Evolutionary conservation across 108 stramenopile species (phyloP), one percentile per base, ranked within the genome.

Genomic region (Phaeodactylum tricornutum): DNA sequence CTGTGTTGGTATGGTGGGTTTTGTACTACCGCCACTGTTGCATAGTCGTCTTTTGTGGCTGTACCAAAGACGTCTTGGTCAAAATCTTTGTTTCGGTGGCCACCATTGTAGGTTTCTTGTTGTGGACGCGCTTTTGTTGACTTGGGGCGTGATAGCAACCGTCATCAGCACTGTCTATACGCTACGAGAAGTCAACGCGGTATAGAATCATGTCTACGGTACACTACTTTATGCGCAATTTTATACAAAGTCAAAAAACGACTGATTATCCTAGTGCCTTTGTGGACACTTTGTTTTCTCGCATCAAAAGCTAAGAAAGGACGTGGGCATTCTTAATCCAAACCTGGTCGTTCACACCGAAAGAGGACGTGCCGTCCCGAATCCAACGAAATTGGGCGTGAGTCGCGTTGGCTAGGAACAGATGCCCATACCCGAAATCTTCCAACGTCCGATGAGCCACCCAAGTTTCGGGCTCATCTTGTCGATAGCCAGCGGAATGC

Each of bases 351-450:
- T 54, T 24, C 21, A 55, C 30, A n/a, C 46, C 54, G 4, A 31
- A 21, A 2, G 3, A 43, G 16, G 51, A 36, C 5, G 37, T 50
- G 6, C 60, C 74, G 50, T 78, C 75, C 16, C 73, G 69, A 9
- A 86, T 66, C 85, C 79, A 87, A 7, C 39, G 61, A 35, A 75
- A 73, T 16, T 52, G 50, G 21, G 92, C 91, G 56, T 84, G 83
- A 2, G 91, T 79, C 1, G 50, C 55, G 62, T 91, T 87, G 47
- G 47, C 40, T 14, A 93, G 38, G 23, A 68, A 62, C 43, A 94
- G 57, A 24, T 70, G 55, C 17, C 92, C 94, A 64, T 72, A 88
- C 14, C 96, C 96, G 57, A 72, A 95, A 41, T 71, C 80, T 30
- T 65, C 57, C 33, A 66, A 64, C 49, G 94, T 67, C 22, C 94